These are phyloP conservation scores for Saccharum officinarum DNA, from an alignment of 176 grass and related monocot species.

Conservation along the genomic window DNA sequence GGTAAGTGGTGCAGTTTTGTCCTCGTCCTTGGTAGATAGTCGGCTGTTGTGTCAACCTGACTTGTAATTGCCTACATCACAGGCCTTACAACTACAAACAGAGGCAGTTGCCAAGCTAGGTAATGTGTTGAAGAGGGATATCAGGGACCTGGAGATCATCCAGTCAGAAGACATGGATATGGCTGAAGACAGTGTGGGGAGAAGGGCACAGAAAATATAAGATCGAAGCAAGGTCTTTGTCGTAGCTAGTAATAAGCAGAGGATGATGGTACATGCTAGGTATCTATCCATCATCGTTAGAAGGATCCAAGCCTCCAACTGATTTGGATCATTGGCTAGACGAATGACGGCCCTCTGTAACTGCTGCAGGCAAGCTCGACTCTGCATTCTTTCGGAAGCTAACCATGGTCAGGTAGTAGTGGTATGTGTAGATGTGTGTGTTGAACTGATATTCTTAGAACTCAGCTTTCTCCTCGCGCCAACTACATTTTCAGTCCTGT, in stretches of 20 bases:
- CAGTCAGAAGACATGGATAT: slow-evolving; percentile 57
- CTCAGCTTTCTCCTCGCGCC: background rate
- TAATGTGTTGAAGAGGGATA: slow-evolving; percentile 90
- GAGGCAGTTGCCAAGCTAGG: slow-evolving; percentile 90
- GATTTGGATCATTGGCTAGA: background rate
- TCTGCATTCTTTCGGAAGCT: slow-evolving; percentile 14
- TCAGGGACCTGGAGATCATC: slow-evolving; percentile 83
- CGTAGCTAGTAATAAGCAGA: background rate
- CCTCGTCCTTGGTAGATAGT: background rate
- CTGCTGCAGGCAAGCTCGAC: background rate
- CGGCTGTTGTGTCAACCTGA: slow-evolving; percentile 7
- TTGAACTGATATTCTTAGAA: background rate
- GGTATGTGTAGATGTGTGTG: background rate
- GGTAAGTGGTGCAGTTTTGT: slow-evolving; percentile 34
- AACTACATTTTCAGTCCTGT: slow-evolving; percentile 12
- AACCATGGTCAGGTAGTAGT: slow-evolving; percentile 10
- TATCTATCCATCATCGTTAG: background rate
- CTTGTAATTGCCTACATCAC: background rate
- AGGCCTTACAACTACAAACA: slow-evolving; percentile 86
- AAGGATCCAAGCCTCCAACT: background rate
- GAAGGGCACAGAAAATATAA: slow-evolving; percentile 35
- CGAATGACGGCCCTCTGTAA: background rate
- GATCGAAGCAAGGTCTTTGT: background rate
- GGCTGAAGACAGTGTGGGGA: slow-evolving; percentile 41
- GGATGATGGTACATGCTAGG: background rate